These are phyloP conservation scores for Pseudogymnoascus sp. DNA, from an alignment of 2,329 filamentous ascomycete genomes.

Conservation along the genomic window DNA sequence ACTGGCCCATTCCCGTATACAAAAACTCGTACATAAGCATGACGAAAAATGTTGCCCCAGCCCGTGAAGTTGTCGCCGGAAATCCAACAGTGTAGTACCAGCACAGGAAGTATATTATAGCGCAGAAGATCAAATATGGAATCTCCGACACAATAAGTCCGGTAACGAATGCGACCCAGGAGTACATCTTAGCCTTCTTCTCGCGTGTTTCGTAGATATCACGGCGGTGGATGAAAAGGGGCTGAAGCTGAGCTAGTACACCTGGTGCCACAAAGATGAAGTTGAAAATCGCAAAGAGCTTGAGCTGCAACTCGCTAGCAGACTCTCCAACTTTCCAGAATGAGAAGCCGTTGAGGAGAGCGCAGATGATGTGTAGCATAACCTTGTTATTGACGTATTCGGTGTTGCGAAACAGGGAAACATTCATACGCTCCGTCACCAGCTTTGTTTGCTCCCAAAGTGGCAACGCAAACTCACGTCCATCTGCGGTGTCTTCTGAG, in stretches of 20 bases:
- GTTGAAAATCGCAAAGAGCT: constrained; percentile 56
- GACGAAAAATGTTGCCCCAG: constrained; percentile 48
- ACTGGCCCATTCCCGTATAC: constrained; percentile 56
- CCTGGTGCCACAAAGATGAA: constrained; percentile 58
- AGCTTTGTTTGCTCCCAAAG: constrained; percentile 58
- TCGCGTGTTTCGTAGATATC: constrained; percentile 54
- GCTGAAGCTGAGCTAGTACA: constrained; percentile 53
- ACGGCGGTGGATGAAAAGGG: constrained; percentile 50
- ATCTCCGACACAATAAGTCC: constrained; percentile 45
- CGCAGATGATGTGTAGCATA: constrained; percentile 47
- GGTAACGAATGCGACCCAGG: constrained; percentile 53
- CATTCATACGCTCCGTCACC: constrained; percentile 57
- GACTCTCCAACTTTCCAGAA: constrained; percentile 54
- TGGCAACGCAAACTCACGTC: constrained; percentile 66
- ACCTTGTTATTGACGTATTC: constrained; percentile 45
- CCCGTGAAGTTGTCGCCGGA: constrained; percentile 25
- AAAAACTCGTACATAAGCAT: constrained; percentile 56
- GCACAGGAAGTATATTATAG: constrained; percentile 42
- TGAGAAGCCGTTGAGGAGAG: constrained; percentile 55
- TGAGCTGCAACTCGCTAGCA: constrained; percentile 46
- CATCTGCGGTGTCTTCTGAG: constrained; percentile 39
- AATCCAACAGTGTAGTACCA: constrained; percentile 54
- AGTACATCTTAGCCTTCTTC: constrained; percentile 57
- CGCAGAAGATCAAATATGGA: constrained; percentile 40
- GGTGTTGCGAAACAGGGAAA: constrained; percentile 57